These are phyloP conservation scores for Saccharomycopsis phalli DNA, from an alignment of 1,139 yeast species.

Conservation along the genomic window DNA sequence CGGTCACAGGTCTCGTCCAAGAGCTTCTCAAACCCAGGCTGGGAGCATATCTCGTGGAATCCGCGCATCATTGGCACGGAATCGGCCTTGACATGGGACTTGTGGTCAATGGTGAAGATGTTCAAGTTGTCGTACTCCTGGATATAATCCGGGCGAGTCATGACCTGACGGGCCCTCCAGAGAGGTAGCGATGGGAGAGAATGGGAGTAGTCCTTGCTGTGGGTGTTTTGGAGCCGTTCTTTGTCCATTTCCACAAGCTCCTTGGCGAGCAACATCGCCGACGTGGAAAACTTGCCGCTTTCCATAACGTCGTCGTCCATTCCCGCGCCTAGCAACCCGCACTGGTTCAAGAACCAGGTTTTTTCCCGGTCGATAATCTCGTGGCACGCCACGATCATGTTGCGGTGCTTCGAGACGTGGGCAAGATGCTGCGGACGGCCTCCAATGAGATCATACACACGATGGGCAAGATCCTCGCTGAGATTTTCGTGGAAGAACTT, in stretches of 20 bases:
- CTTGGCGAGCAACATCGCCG: constrained; percentile 69
- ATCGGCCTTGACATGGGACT: constrained; percentile 70
- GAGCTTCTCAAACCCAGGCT: constrained; percentile 65
- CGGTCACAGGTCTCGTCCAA: constrained; percentile 62
- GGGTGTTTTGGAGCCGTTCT: constrained; percentile 22
- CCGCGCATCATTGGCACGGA: constrained; percentile 88
- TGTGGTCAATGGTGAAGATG: constrained; percentile 70
- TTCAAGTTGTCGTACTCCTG: constrained; percentile 67
- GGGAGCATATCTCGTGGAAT: constrained; percentile 65
- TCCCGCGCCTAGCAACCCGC: constrained; percentile 64
- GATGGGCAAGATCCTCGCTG: constrained; percentile 36
- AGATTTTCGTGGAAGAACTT: constrained; percentile 36
- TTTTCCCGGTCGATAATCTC: constrained; percentile 69
- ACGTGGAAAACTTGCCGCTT: constrained; percentile 65
- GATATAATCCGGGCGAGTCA: constrained; percentile 79
- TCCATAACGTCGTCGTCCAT: constrained; percentile 93
- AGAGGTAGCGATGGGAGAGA: constrained; percentile 64
- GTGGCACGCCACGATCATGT: constrained; percentile 58
- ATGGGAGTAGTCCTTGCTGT: constrained; percentile 33
- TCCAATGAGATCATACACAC: constrained; percentile 64
- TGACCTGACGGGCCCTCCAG: constrained; percentile 77
- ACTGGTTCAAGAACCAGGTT: constrained; percentile 79
- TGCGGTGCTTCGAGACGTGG: constrained; percentile 59
- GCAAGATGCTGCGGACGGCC: constrained; percentile 81
- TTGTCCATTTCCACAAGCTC: constrained; percentile 66